These are phyloP conservation scores for Beauveria scarabaeidicola DNA, from an alignment of 2,329 filamentous ascomycete species.

Conservation along the genomic window DNA sequence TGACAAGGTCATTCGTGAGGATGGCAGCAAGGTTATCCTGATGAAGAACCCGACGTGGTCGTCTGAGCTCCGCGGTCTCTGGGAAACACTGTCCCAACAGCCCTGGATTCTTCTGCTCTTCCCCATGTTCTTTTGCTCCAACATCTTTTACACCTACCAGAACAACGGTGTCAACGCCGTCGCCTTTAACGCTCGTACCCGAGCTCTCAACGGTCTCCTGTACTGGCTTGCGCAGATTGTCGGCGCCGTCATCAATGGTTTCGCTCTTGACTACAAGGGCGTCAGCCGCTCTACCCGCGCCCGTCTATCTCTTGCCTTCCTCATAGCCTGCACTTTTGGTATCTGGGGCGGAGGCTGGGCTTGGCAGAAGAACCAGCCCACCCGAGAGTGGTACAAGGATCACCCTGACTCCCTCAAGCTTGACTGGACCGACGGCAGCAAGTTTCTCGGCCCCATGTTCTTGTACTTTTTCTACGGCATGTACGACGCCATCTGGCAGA, in stretches of 20 bases:
- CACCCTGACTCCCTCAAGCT: constrained; percentile 37
- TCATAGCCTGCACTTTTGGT: constrained; percentile 40
- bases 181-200: constrained; percentile 45
- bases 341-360: constrained; percentile 53
- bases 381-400: constrained; percentile 26
- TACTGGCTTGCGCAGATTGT: constrained; percentile 51
- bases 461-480: constrained; percentile 66
- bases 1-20: constrained; percentile 61
- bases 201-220: constrained; percentile 44
- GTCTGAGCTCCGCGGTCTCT: constrained; percentile 63
- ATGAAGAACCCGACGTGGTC: constrained; percentile 87
- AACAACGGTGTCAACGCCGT: constrained; percentile 46
- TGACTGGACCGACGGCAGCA: constrained; percentile 22
- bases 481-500: constrained; percentile 61
- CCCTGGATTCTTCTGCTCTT: constrained; percentile 49
- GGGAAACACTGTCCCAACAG: constrained; percentile 57
- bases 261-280: constrained; percentile 33
- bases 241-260: constrained; percentile 39
- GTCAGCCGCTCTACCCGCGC: constrained; percentile 38
- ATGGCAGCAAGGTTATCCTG: constrained; percentile 72
- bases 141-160: constrained; percentile 50
- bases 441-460: constrained; percentile 55
- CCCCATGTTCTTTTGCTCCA: constrained; percentile 47
- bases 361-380: constrained; percentile 51
- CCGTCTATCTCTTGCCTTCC: constrained; percentile 34